Evolutionary conservation across 495 filamentous ascomycete genomes (phyloP).

Genomic region (Tuber aestivum): DNA sequence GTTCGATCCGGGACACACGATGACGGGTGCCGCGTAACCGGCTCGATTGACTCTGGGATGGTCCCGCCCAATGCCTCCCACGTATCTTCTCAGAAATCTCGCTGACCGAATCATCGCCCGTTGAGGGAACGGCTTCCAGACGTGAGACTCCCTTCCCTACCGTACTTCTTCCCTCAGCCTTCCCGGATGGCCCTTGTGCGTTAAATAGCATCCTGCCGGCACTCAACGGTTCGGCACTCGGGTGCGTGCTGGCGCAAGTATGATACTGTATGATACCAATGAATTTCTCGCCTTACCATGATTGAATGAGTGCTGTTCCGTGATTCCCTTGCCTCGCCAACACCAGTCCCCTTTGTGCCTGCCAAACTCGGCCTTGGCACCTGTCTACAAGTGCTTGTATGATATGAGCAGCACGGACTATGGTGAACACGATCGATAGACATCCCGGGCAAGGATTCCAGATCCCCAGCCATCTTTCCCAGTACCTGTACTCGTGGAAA

Average conservation of each 20-base stretch:
- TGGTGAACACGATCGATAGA: background rate
- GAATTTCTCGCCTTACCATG: background rate
- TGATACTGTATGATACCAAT: background rate
- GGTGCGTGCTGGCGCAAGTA: background rate
- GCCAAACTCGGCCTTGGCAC: background rate
- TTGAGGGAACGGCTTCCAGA: background rate
- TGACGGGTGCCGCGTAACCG: background rate
- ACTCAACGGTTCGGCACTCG: background rate
- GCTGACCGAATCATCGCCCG: background rate
- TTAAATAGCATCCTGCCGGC: background rate
- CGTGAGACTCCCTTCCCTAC: background rate
- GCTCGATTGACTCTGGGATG: background rate
- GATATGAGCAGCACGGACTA: too few species aligned
- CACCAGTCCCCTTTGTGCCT: background rate
- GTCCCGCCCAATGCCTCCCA: background rate
- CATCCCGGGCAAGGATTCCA: background rate
- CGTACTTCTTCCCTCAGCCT: background rate
- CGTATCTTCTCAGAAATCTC: background rate
- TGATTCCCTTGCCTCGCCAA: background rate
- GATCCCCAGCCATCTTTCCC: slow-evolving; percentile 1
- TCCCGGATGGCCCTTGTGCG: background rate
- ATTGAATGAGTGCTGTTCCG: background rate
- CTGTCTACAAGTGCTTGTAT: background rate
- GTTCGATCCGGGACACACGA: background rate
- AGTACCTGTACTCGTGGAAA: too few species aligned